Evolutionary conservation across 1,284 basidiomycete genomes (phyloP), one percentile per base, ranked within the genome.

Genomic region (Psilocybe mexicana): DNA sequence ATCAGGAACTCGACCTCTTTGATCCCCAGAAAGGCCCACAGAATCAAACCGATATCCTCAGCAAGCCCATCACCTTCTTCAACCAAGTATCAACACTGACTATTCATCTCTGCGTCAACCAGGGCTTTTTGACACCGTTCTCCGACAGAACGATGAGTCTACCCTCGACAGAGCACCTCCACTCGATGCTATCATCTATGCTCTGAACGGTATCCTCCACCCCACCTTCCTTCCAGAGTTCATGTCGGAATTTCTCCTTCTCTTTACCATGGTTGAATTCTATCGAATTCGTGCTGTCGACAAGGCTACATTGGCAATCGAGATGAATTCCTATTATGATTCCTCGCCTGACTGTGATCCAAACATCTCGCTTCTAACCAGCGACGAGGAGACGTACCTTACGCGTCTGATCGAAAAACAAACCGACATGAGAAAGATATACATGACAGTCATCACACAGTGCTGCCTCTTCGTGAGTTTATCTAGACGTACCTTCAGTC

Each of bases 221-320:
- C 79, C 76, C 1, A 61, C 60, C 2, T 68, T 77, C 51, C 67
- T 69, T 30, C 54, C 70, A 6, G 64, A 68, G 2, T 71, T 73
- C 56, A 71, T 78, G 30, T 72, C 76, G 1, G 72, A 77, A 7
- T 58, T 68, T 35, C 30, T 68, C 14, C 55, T 52, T 54, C 69
- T 78, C 23, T 65, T 81, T 35, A 65, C 77, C 1, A 71, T 69
- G 26, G 63, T 79, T 43, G 80, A 82, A 57, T 70, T 69, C 33
- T 75, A 76, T 54, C 75, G 80, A 12, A 67, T 67, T 8, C 66
- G 68, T 8, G 70, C 70, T 0, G 57, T 68, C 2, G 60, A 69
- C 43, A 69, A 69, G 35, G 71, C 69, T 2, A 63, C 66, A 1
- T 62, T 67, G n/a, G 73, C 73, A 0, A 64, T 76, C 23, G 65